phyloP scores from a whole-genome alignment of 495 filamentous ascomycete genomes.

The Penicillium turbatum region DNA sequence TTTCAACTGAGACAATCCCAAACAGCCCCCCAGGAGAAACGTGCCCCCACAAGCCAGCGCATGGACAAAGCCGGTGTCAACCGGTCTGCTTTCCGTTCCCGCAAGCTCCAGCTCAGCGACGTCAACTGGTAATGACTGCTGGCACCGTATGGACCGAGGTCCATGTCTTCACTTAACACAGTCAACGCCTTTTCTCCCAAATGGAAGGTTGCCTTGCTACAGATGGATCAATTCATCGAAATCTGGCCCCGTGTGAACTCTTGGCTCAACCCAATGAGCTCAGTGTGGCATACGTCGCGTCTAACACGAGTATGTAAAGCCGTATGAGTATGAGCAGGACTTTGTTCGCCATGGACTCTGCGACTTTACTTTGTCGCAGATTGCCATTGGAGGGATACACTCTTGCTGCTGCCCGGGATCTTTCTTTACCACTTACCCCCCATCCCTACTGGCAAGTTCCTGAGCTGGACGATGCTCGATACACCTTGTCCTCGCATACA shows the following conservation, averaged over 20 bases:
- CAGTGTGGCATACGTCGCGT: not conserved
- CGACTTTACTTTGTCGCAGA: not conserved
- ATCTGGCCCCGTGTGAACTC: not conserved
- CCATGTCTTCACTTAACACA: conserved; percentile 4
- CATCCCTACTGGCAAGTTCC: not conserved
- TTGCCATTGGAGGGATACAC: not conserved
- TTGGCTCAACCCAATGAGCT: conserved; percentile 2
- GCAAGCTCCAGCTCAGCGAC: conserved; percentile 91
- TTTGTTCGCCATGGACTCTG: not conserved
- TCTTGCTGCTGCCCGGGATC: not conserved
- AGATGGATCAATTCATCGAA: not conserved
- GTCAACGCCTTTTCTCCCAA: not conserved
- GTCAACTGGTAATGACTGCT: conserved; percentile 80
- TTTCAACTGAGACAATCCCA: conserved; percentile 6
- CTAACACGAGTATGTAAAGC: not conserved
- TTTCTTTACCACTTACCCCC: not conserved
- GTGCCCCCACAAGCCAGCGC: conserved; percentile 34
- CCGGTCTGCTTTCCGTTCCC: conserved; percentile 73
- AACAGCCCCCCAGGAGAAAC: conserved; percentile 34
- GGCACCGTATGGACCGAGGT: not conserved
- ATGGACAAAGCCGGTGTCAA: conserved; percentile 67
- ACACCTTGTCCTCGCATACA: not conserved
- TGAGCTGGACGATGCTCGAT: not conserved
- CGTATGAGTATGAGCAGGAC: not conserved
- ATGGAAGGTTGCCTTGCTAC: not conserved